A percentile compares a stretch with the other conserved stretches of the same genome.
Conservation (phyloP, 208 protist genomes). For the Blechomonas ayalai region DNA sequence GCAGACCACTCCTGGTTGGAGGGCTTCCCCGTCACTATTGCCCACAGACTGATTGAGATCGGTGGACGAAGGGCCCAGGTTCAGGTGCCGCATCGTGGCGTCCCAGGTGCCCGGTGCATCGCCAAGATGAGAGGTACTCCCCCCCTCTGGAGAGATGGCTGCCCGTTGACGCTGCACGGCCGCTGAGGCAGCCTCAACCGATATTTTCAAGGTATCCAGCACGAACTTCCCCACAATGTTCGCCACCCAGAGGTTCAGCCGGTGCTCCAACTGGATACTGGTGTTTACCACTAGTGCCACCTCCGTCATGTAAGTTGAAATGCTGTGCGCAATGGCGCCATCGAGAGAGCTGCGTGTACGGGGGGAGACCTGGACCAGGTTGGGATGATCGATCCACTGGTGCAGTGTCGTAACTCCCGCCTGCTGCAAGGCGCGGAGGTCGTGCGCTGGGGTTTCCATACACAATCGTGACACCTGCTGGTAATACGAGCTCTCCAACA, state of each 20-base stretch:
- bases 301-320: constrained; percentile 59
- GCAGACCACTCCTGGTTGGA: constrained; percentile 49
- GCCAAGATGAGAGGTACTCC: background rate
- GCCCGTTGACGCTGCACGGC: constrained; percentile 12
- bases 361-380: constrained; percentile 65
- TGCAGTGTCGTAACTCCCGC: constrained; percentile 69
- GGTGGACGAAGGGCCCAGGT: too few species aligned
- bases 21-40: too few species aligned
- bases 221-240: constrained; percentile 75
- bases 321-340: constrained; percentile 66
- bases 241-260: constrained; percentile 44
- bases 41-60: too few species aligned
- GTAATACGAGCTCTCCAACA: constrained; percentile 63
- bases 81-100: too few species aligned
- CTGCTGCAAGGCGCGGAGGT: constrained; percentile 52
- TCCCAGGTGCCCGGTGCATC: too few species aligned
- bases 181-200: constrained; percentile 41
- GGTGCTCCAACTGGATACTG: constrained; percentile 24
- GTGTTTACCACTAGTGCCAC: constrained; percentile 55
- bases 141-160: constrained; percentile 5
- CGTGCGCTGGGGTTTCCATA: constrained; percentile 45
- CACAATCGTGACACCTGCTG: constrained; percentile 58
- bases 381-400: constrained; percentile 73
- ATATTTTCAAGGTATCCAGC: constrained; percentile 54
- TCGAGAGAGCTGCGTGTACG: constrained; percentile 68